Evolutionary conservation across 352 stramenopile species (phyloP), one percentile per base, ranked within the genome.

Genomic region (Phytophthora uliginosa): DNA sequence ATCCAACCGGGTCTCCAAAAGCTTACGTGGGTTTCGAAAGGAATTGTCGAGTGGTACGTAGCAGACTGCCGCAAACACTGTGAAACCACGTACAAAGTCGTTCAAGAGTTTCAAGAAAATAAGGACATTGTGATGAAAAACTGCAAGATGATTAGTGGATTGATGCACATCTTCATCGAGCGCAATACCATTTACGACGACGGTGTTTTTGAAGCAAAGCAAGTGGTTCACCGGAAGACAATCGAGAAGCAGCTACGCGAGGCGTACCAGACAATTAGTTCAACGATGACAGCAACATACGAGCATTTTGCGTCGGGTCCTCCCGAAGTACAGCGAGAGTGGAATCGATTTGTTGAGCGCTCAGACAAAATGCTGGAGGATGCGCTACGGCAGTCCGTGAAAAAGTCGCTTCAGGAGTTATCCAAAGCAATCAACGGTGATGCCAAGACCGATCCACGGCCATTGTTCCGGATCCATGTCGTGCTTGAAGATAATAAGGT

Each of bases 371-470:
- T 91, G 78, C 73, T 99, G 2, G 93, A 98, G 58, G 85, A 97
- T 59, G 86, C 96, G 6, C 79, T 99, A 18, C 89, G 95, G 0
- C 90, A 97, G 60, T 96, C 92, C 0, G 93, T 99, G 0, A 99
- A 99, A 69, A 95, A 95, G n/a, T 98, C 92, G 0, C 84, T 99
- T 17, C 95, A 98, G 63, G 93, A 98, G 63, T 81, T 99, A 1
- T 97, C 91, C 0, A 95, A 96, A 52, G 94, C 93, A 26, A 98
- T 99, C 72, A 98, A 98, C 73, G 93, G 94, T 34, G 94, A 98
- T 62, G 87, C 92, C 10, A 98, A 97, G 59, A 97, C 88, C 0
- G 91, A 97, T 33, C 96, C 95, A 17, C 88, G 97, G 4, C 95
- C 95, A 7, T 69, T 99, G 4, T 99, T 98, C 74, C 83, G 87